Percentiles rank a stretch among this genome's conserved stretches.
Conservation (phyloP, 257 asterid species). For the Sherardia arvensis region DNA sequence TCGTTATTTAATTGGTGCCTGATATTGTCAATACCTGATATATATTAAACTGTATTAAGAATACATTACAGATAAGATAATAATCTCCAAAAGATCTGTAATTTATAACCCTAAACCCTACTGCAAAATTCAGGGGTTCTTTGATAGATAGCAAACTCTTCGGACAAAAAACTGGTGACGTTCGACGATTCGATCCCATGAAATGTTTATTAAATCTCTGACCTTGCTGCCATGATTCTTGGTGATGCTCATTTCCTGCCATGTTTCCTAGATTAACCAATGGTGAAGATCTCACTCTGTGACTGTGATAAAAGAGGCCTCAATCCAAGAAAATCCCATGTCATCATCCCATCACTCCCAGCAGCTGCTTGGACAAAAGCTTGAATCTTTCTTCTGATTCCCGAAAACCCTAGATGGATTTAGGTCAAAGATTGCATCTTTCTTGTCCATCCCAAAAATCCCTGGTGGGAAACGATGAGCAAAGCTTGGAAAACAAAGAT, state of each 20-base stretch:
- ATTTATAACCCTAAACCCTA: background rate
- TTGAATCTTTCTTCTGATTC: conserved; percentile 15
- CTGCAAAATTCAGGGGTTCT: conserved; percentile 21
- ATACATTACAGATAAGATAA: conserved; percentile 16
- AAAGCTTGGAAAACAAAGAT: no score
- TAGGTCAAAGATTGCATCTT: background rate
- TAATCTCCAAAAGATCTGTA: conserved; percentile 10
- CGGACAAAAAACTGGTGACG: conserved; percentile 6
- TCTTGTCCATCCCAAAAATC: background rate
- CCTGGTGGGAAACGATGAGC: conserved; percentile 1
- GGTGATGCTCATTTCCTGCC: conserved; percentile 18
- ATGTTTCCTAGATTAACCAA: conserved; percentile 38
- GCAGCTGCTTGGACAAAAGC: conserved; percentile 16
- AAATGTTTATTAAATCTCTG: conserved; percentile 7
- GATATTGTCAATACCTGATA: no score
- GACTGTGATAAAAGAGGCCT: conserved; percentile 48
- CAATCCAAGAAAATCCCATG: conserved; percentile 78
- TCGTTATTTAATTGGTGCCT: no score
- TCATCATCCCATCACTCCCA: conserved; percentile 43
- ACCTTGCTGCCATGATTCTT: conserved; percentile 50
- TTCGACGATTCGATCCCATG: background rate
- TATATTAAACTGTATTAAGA: no score
- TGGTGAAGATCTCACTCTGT: conserved; percentile 47
- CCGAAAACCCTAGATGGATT: conserved; percentile 12
- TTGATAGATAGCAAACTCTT: no score